These are phyloP conservation scores for Apostasia shenzhenica DNA, from an alignment of 106 monocot species.

Conservation along the genomic window DNA sequence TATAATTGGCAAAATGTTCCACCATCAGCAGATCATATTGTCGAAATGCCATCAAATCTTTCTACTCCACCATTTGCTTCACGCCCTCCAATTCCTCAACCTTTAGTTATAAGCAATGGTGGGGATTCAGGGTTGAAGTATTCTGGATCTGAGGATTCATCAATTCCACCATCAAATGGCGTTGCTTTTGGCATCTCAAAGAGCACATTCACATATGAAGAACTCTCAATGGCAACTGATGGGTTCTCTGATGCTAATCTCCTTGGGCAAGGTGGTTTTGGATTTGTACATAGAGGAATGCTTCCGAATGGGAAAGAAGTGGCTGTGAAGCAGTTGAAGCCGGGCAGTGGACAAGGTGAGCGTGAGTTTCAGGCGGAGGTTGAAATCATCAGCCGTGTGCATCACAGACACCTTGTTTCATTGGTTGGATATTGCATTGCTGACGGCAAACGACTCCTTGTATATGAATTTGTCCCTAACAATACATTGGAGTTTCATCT, in stretches of 20 bases:
- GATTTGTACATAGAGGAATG: constrained; percentile 38
- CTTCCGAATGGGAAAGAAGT: constrained; percentile 40
- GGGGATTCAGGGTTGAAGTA: constrained; percentile 22
- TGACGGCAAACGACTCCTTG: constrained; percentile 31
- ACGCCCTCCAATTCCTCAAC: constrained; percentile 10
- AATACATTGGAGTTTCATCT: constrained; percentile 47
- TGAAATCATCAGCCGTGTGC: constrained; percentile 48
- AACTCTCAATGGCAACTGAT: constrained; percentile 27
- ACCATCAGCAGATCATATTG: constrained; percentile 22
- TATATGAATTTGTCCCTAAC: constrained; percentile 47
- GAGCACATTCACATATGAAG: constrained; percentile 28
- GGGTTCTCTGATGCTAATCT: constrained; percentile 40
- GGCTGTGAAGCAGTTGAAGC: constrained; percentile 39
- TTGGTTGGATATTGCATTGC: constrained; percentile 48
- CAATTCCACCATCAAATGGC: constrained; percentile 21
- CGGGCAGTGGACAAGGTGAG: constrained; percentile 50
- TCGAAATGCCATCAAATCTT: constrained; percentile 24
- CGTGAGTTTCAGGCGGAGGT: constrained; percentile 59
- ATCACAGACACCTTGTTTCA: constrained; percentile 43
- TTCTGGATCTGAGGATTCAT: constrained; percentile 16
- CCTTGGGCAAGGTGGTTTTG: constrained; percentile 38
- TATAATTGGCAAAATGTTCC: constrained; percentile 43
- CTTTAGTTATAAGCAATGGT: constrained; percentile 15
- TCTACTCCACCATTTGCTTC: constrained; percentile 14
- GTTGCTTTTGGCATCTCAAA: constrained; percentile 16